These are phyloP conservation scores for Tuber borchii DNA, from an alignment of 495 filamentous ascomycete species.

Conservation along the genomic window DNA sequence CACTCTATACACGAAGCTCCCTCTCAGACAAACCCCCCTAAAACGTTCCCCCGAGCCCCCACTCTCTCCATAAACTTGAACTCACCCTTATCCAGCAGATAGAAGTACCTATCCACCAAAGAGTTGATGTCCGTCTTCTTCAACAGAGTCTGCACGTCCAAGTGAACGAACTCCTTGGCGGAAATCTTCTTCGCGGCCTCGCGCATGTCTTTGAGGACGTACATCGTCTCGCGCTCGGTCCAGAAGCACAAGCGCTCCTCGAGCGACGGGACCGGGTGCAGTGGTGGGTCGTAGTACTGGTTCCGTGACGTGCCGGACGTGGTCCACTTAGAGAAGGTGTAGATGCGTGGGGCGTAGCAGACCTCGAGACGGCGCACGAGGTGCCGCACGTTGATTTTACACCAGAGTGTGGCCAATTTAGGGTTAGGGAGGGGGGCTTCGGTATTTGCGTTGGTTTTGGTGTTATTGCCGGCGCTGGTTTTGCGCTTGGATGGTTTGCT, in stretches of 20 bases:
- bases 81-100: not conserved
- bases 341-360: not conserved
- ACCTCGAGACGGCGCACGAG: not conserved
- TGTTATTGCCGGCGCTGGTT: not conserved
- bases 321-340: not conserved
- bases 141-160: not conserved
- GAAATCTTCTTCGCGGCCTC: not conserved
- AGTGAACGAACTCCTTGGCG: not conserved
- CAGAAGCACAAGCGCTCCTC: not conserved
- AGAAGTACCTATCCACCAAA: not conserved
- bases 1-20: not conserved
- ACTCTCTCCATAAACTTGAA: not conserved
- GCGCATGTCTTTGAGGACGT: not conserved
- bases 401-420: not conserved
- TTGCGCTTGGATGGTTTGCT: not conserved
- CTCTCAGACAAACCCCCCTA: not conserved
- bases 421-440: not conserved
- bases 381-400: not conserved
- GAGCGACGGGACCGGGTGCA: not conserved
- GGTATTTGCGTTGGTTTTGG: not conserved
- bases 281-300: not conserved
- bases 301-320: not conserved
- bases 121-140: not conserved
- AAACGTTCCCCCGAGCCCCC: not conserved
- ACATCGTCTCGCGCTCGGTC: not conserved